Percentiles rank a stretch among this genome's conserved stretches.
Conservation (phyloP, 257 asterid genomes). For the Scutellaria minor region DNA sequence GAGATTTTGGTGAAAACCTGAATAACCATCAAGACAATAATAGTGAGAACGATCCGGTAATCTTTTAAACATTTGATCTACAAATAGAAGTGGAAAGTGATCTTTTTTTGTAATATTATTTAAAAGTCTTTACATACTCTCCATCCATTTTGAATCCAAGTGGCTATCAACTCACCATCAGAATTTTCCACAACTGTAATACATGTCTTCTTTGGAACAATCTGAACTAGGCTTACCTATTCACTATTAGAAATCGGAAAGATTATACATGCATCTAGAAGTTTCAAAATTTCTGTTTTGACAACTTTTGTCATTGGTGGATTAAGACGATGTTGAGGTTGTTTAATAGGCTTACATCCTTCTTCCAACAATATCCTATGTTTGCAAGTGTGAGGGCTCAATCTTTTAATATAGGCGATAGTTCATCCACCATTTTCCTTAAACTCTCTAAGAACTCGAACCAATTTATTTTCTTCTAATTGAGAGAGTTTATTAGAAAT, state of each 20-base stretch:
- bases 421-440: too few relatives aligned
- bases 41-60: neutral
- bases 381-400: too few relatives aligned
- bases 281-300: neutral
- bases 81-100: slow-evolving; percentile 28
- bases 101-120: slow-evolving; percentile 24
- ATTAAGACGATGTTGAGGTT: neutral
- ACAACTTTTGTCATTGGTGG: neutral
- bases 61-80: slow-evolving; percentile 26
- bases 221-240: neutral
- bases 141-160: too few relatives aligned
- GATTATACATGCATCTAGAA: neutral
- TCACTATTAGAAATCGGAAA: neutral
- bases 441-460: too few relatives aligned
- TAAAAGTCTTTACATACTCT: too few relatives aligned
- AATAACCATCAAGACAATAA: slow-evolving; percentile 31
- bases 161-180: too few relatives aligned
- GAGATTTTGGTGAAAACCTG: slow-evolving; percentile 23
- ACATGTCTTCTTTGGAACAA: neutral
- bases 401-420: too few relatives aligned
- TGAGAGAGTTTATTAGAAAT: too few relatives aligned
- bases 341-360: too few relatives aligned
- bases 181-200: too few relatives aligned
- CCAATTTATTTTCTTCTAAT: too few relatives aligned
- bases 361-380: too few relatives aligned